Evolutionary conservation across 352 stramenopile species (phyloP).

Genomic region (Globisporangium sylvaticum): DNA sequence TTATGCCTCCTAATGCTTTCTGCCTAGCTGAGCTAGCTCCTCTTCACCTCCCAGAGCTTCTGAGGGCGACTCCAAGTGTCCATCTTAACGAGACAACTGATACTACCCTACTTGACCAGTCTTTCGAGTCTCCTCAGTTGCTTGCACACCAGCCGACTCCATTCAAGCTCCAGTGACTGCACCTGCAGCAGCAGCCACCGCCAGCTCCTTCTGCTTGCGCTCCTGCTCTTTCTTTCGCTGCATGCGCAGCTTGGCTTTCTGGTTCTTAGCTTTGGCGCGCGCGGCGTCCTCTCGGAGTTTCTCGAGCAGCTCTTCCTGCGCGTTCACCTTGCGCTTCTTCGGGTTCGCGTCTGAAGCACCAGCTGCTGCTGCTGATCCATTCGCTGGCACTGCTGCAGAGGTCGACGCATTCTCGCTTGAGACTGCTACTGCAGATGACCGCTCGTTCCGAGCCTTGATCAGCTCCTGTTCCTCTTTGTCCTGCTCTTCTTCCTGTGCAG

Average conservation of each 20-base stretch:
- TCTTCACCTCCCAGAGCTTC: not conserved
- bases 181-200: not conserved
- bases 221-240: constrained; percentile 75
- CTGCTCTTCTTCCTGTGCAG: constrained; percentile 27
- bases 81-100: not conserved
- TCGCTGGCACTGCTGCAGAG: not conserved
- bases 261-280: constrained; percentile 70
- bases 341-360: not conserved
- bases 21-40: not conserved
- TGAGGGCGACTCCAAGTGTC: not conserved
- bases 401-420: not conserved
- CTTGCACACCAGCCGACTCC: too few relatives aligned
- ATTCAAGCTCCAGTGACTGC: not conserved
- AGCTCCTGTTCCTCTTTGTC: constrained; percentile 66
- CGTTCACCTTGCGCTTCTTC: constrained; percentile 64
- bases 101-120: not conserved
- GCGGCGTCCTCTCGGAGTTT: constrained; percentile 59
- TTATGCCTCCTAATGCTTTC: not conserved
- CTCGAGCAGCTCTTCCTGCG: constrained; percentile 67
- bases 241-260: constrained; percentile 67
- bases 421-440: not conserved
- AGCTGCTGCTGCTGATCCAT: not conserved
- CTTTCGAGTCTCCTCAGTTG: too few relatives aligned
- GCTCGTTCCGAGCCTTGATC: constrained; percentile 32
- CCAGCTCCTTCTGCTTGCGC: constrained; percentile 18